These are phyloP conservation scores for Neurospora sp. DNA, from an alignment of 495 filamentous ascomycete species.

Conservation along the genomic window DNA sequence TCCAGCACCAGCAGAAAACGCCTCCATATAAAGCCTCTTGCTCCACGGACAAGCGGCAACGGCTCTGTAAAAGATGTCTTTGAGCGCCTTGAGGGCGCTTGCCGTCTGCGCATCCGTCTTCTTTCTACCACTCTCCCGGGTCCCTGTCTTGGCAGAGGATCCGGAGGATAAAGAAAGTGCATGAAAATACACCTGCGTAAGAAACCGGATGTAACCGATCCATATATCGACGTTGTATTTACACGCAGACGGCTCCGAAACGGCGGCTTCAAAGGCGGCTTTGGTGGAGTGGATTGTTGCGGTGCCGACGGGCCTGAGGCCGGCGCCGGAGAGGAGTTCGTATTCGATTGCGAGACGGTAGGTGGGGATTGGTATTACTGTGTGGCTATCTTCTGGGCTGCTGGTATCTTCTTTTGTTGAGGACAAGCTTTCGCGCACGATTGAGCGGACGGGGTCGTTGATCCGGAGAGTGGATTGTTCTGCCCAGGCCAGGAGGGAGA, in stretches of 20 bases:
- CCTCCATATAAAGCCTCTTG: slow-evolving; percentile 57
- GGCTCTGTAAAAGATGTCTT: slow-evolving; percentile 55
- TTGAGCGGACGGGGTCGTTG: slow-evolving; percentile 58
- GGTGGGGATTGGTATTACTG: slow-evolving; percentile 27
- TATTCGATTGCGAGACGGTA: slow-evolving; percentile 58
- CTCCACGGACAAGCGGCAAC: slow-evolving; percentile 64
- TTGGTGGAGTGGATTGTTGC: slow-evolving; percentile 41
- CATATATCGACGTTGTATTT: slow-evolving; percentile 45
- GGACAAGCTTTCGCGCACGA: slow-evolving; percentile 37
- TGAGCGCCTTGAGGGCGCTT: slow-evolving; percentile 2
- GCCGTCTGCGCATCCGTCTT: background rate
- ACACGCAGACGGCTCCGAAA: slow-evolving; percentile 26
- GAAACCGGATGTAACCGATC: slow-evolving; percentile 56
- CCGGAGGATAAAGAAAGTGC: background rate
- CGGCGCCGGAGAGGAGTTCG: slow-evolving; percentile 34
- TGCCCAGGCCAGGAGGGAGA: slow-evolving; percentile 60
- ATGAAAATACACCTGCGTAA: slow-evolving; percentile 1
- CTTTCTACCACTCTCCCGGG: slow-evolving; percentile 19
- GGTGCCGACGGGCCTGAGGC: slow-evolving; percentile 30
- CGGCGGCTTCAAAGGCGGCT: slow-evolving; percentile 60
- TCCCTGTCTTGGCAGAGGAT: background rate
- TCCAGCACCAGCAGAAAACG: slow-evolving; percentile 27
- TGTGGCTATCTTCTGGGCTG: slow-evolving; percentile 8
- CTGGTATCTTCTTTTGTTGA: slow-evolving; percentile 20
- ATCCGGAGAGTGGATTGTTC: slow-evolving; percentile 52